Conservation (phyloP, 768 basidiomycete genomes). For the Coprinopsis sp. region DNA sequence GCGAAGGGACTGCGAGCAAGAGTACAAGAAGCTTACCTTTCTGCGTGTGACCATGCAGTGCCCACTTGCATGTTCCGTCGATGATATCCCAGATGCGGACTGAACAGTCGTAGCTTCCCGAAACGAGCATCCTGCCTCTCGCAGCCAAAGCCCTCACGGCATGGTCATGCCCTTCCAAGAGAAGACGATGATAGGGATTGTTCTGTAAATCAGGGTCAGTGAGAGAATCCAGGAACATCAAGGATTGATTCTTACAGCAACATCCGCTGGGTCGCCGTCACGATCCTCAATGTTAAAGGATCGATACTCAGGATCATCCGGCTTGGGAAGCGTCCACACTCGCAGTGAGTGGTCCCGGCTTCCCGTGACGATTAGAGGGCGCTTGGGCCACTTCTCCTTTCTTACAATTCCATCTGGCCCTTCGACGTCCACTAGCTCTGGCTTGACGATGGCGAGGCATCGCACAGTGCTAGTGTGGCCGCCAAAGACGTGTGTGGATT, state of each 20-base stretch:
- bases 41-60: constrained; percentile 83
- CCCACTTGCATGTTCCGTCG: constrained; percentile 74
- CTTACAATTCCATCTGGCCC: constrained; percentile 54
- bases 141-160: constrained; percentile 92
- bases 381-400: constrained; percentile 67
- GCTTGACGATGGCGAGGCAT: constrained; percentile 93
- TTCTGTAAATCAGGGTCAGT: constrained; percentile 42
- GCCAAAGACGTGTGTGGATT: constrained; percentile 89
- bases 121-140: constrained; percentile 83
- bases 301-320: constrained; percentile 72
- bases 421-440: constrained; percentile 77
- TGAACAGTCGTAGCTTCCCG: constrained; percentile 93
- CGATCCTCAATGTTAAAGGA: constrained; percentile 56
- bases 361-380: constrained; percentile 70
- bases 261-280: constrained; percentile 44
- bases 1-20: background rate
- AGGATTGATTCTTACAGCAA: background rate
- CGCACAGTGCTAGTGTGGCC: constrained; percentile 97
- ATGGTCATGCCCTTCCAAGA: constrained; percentile 85
- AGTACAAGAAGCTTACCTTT: constrained; percentile 55
- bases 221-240: constrained; percentile 5
- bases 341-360: constrained; percentile 66
- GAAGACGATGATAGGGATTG: constrained; percentile 87
- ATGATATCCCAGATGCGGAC: constrained; percentile 95
- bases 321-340: constrained; percentile 52